A percentile compares a stretch with the other conserved stretches of the same genome.
Conservation (phyloP, 768 basidiomycete genomes). For the Leccinum rimulosum region DNA sequence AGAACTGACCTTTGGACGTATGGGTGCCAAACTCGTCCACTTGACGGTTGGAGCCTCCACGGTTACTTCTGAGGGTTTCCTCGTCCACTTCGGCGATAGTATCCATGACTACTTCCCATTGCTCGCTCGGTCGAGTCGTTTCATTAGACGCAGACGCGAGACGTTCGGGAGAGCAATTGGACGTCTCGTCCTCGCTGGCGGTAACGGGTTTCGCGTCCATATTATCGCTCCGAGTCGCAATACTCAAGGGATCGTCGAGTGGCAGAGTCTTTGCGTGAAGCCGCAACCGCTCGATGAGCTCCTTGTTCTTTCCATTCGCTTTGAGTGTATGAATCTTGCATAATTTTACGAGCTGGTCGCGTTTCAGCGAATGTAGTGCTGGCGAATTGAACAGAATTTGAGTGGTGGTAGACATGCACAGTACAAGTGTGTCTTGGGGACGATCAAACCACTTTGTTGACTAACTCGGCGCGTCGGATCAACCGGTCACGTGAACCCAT, state of each 20-base stretch:
- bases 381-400: constrained; percentile 84
- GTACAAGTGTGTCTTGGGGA: background rate
- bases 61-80: constrained; percentile 36
- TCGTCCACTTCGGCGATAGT: constrained; percentile 70
- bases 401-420: constrained; percentile 63
- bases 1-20: constrained; percentile 56
- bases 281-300: constrained; percentile 68
- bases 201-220: constrained; percentile 29
- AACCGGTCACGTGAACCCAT: constrained; percentile 18
- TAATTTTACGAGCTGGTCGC: constrained; percentile 79
- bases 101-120: constrained; percentile 89
- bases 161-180: constrained; percentile 21
- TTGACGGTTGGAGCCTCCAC: constrained; percentile 38
- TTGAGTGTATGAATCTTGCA: constrained; percentile 84
- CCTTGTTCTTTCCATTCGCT: constrained; percentile 75
- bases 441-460: constrained; percentile 17
- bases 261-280: constrained; percentile 65
- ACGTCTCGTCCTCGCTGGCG: constrained; percentile 32
- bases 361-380: constrained; percentile 78
- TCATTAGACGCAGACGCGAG: constrained; percentile 10
- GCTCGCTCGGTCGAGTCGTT: constrained; percentile 65
- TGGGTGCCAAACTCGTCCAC: constrained; percentile 74
- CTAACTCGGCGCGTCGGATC: constrained; percentile 5
- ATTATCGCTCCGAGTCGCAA: constrained; percentile 52
- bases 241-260: constrained; percentile 50